Conservation (phyloP, 2,329 filamentous ascomycete genomes). For the Botrytis pseudocinerea region DNA sequence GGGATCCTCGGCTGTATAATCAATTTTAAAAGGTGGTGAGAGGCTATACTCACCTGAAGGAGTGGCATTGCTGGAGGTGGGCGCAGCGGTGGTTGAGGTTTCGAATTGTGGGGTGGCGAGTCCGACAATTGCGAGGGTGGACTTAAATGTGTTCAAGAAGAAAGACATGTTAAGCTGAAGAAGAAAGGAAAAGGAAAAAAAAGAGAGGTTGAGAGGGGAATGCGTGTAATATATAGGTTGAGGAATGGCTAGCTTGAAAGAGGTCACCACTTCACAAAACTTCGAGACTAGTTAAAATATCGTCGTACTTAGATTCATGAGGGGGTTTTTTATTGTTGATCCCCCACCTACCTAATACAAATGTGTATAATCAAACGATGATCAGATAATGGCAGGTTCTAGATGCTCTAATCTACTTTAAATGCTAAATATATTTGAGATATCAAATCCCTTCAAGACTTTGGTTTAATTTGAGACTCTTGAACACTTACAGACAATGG, state of each 20-base stretch:
- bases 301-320: not conserved
- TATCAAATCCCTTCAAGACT: not conserved
- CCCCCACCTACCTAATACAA: not conserved
- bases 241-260: not conserved
- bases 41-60: not conserved
- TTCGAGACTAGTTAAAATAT: not conserved
- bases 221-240: not conserved
- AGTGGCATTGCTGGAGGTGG: constrained; percentile 11
- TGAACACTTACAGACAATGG: not conserved
- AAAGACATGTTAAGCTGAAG: not conserved
- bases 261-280: not conserved
- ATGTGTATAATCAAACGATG: not conserved
- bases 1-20: not conserved
- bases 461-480: not conserved
- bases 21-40: not conserved
- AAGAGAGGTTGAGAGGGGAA: not conserved
- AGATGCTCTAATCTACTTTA: not conserved
- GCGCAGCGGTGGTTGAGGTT: constrained; percentile 5
- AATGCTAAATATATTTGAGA: not conserved
- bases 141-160: constrained; percentile 1
- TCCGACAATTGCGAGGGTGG: not conserved
- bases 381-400: not conserved
- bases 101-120: not conserved
- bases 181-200: not conserved
- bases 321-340: not conserved